A percentile compares a stretch with the other conserved stretches of the same genome.
These are phyloP conservation scores for Physcia stellaris DNA, from an alignment of 495 filamentous ascomycete genomes.

Conservation along the genomic window DNA sequence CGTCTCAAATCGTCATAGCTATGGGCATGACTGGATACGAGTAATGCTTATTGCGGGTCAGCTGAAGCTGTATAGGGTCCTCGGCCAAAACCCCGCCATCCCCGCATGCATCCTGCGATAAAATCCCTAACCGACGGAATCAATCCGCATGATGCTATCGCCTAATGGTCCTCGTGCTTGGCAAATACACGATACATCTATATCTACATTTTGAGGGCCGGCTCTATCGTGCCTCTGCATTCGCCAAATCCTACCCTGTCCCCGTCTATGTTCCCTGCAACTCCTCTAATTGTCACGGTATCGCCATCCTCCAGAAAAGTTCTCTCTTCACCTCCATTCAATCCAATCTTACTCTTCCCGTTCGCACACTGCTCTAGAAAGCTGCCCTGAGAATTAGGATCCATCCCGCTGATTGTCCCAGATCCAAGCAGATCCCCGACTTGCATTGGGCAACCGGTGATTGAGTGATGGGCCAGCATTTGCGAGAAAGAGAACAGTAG, in stretches of 20 bases:
- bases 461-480: slow-evolving; percentile 85
- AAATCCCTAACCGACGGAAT: no score
- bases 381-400: slow-evolving; percentile 48
- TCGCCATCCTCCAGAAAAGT: slow-evolving; percentile 80
- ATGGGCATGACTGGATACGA: no score
- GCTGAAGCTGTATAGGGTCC: no score
- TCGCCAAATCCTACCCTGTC: slow-evolving; percentile 29
- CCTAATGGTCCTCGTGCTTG: no score
- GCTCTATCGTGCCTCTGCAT: slow-evolving; percentile 20
- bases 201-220: slow-evolving; percentile 11
- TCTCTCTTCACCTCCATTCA: slow-evolving; percentile 57
- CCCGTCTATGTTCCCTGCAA: slow-evolving; percentile 33
- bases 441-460: slow-evolving; percentile 71
- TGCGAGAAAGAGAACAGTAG: slow-evolving; percentile 87
- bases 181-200: no score
- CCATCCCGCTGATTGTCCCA: slow-evolving; percentile 75
- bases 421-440: slow-evolving; percentile 78
- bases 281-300: slow-evolving; percentile 55
- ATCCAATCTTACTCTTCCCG: slow-evolving; percentile 50
- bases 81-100: no score
- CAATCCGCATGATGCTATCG: no score
- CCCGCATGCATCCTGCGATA: no score
- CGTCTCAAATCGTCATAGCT: no score
- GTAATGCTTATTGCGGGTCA: no score
- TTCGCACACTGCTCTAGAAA: slow-evolving; percentile 65